Evolutionary conservation across 164 flowering plant genomes (phyloP), one percentile per base, ranked within the genome.

Genomic region (Houttuynia cordata): DNA sequence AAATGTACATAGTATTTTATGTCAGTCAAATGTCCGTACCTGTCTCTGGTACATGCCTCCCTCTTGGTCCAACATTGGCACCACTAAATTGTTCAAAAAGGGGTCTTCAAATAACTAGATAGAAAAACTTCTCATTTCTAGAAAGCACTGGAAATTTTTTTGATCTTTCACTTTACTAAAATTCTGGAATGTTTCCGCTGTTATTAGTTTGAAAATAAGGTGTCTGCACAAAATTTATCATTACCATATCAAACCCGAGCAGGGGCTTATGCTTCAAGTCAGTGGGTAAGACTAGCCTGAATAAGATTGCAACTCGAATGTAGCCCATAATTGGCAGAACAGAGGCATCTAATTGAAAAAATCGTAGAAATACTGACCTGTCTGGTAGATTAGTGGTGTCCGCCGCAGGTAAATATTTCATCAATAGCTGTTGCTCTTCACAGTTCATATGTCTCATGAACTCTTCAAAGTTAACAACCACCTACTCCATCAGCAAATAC

Each of bases 351-450:
- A 45, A 10, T 45, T 12, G 17, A 7, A 12, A 45, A 41, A 45
- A 45, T 2, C 14, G 13, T 45, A 12, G 17, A 14, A 7, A 24
- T 6, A 52, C 71, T 52, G 58, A 93, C 99, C 92, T 83, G 23
- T 78, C 80, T 45, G 90, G 86, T 62, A 71, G 61, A 57, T 61
- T 70, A 23, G 73, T 68, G 52, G 67, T 67, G 74, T 93, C 99
- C 42, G 65, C 57, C 56, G 83, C 74, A 61, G 97, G 85, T 24
- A 93, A 75, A 69, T 71, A 74, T 68, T 85, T 88, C 73, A 83
- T 73, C 80, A 93, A 72, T 59, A 86, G 90, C 67, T 56, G 45
- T 49, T 63, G 60, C 49, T 93, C 97, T 57, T 86, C 92, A 62
- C 59, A 66, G 56, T 94, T 84, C 61, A 93, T 73, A 62, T 76